A percentile compares a stretch with the other conserved stretches of the same genome.
Evolutionary conservation across 179 eudicot species (phyloP).

Genomic region (Vitellaria paradoxa): DNA sequence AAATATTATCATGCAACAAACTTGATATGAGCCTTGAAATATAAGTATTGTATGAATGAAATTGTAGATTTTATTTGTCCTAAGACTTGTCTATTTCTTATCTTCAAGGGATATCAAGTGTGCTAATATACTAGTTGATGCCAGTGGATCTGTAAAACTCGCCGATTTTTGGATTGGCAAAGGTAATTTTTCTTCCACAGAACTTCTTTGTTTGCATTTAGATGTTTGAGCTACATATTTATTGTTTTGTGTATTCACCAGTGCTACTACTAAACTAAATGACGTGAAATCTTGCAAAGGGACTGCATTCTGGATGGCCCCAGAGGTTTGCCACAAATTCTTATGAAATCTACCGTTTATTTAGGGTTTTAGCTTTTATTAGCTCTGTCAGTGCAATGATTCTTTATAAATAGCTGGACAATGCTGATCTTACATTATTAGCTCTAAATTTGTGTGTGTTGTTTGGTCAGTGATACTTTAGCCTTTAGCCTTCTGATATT

Average conservation of each 20-base stretch:
- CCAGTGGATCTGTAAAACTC: slow-evolving; percentile 80
- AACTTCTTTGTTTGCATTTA: slow-evolving; percentile 5
- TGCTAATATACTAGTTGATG: slow-evolving; percentile 83
- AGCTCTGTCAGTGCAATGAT: background rate
- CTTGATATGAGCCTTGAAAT: slow-evolving; percentile 3
- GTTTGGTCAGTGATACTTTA: background rate
- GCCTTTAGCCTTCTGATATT: background rate
- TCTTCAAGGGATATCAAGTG: slow-evolving; percentile 83
- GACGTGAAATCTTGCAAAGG: slow-evolving; percentile 88
- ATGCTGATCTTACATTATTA: background rate
- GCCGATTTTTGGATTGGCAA: slow-evolving; percentile 99
- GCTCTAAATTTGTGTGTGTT: background rate
- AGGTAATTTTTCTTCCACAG: slow-evolving; percentile 40
- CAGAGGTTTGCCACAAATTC: slow-evolving; percentile 70
- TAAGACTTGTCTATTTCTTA: slow-evolving; percentile 14
- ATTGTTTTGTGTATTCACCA: slow-evolving; percentile 27
- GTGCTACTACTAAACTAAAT: slow-evolving; percentile 78
- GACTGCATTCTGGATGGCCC: slow-evolving; percentile 95
- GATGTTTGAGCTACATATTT: slow-evolving; percentile 9
- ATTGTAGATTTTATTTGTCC: background rate
- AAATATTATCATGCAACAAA: background rate
- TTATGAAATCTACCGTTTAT: background rate
- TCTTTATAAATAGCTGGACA: background rate
- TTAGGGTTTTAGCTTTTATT: background rate
- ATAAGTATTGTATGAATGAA: background rate